phyloP scores from a whole-genome alignment of 140 eudicot genomes.

The Ambrosia hybrid region DNA sequence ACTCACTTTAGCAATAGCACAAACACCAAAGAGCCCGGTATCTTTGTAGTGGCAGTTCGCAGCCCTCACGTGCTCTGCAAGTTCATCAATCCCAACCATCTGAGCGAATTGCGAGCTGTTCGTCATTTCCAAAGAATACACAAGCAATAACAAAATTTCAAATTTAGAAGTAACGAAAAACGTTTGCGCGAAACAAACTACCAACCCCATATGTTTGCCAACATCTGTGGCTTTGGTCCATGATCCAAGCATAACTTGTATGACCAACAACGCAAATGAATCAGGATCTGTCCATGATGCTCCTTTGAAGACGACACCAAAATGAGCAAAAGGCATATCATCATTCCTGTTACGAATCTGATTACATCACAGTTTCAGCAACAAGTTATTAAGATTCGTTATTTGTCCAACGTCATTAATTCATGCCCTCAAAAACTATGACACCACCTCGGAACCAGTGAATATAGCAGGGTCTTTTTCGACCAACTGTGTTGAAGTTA shows the following conservation, averaged over 20 bases:
- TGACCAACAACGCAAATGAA: slow-evolving; percentile 84
- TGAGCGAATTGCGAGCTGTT: slow-evolving; percentile 86
- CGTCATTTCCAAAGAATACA: slow-evolving; percentile 19
- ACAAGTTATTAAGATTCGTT: background rate
- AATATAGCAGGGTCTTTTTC: slow-evolving; percentile 75
- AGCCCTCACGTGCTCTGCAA: slow-evolving; percentile 93
- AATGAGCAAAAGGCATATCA: slow-evolving; percentile 70
- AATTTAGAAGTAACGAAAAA: background rate
- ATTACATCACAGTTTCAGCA: slow-evolving; percentile 19
- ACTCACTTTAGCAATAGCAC: slow-evolving; percentile 58
- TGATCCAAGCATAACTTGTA: slow-evolving; percentile 84
- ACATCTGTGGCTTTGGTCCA: slow-evolving; percentile 73
- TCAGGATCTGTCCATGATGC: slow-evolving; percentile 96
- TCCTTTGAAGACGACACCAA: slow-evolving; percentile 86
- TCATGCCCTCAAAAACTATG: slow-evolving; percentile 11
- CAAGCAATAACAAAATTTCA: background rate
- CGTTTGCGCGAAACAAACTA: slow-evolving; percentile 27
- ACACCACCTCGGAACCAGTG: slow-evolving; percentile 91
- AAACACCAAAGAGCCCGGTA: slow-evolving; percentile 74
- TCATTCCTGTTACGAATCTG: slow-evolving; percentile 87
- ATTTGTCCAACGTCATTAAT: background rate
- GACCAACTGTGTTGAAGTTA: slow-evolving; percentile 70
- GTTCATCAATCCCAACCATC: slow-evolving; percentile 69
- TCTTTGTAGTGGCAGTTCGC: slow-evolving; percentile 60
- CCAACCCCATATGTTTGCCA: slow-evolving; percentile 69